phyloP scores from a whole-genome alignment of 805 yeast genomes.

The Yamadazyma takamatsuzukensis region DNA sequence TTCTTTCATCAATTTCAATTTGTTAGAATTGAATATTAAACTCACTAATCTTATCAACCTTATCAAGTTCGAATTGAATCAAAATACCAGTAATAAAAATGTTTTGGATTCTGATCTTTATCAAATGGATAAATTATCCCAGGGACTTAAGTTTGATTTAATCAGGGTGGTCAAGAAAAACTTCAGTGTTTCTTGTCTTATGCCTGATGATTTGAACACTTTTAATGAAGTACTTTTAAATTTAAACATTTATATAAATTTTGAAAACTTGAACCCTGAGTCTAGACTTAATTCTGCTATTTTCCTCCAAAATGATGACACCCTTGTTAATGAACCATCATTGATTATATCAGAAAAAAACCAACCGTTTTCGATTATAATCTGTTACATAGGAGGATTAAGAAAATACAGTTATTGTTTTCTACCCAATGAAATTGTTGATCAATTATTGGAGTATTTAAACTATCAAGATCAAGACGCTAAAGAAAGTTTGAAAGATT shows the following conservation, averaged over 20 bases:
- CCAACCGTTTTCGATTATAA: constrained; percentile 24
- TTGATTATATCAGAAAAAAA: constrained; percentile 25
- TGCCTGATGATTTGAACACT: constrained; percentile 31
- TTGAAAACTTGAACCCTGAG: constrained; percentile 1
- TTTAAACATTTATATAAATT: constrained; percentile 28
- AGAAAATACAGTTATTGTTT: constrained; percentile 37
- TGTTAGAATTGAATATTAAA: constrained; percentile 59
- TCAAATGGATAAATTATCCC: not conserved
- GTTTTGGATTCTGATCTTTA: not conserved
- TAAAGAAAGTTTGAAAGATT: constrained; percentile 12
- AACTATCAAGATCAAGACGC: constrained; percentile 1
- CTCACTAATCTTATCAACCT: constrained; percentile 35
- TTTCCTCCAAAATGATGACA: constrained; percentile 18
- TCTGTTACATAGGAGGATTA: constrained; percentile 39
- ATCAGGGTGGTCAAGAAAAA: constrained; percentile 32
- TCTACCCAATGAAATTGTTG: constrained; percentile 28
- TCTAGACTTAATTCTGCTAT: constrained; percentile 17
- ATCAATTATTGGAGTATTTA: constrained; percentile 20
- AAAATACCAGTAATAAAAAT: not conserved
- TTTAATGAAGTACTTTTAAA: constrained; percentile 31
- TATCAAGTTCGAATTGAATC: constrained; percentile 16
- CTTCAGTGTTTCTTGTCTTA: constrained; percentile 27
- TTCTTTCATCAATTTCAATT: constrained; percentile 59
- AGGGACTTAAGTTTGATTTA: constrained; percentile 32
- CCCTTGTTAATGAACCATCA: constrained; percentile 24